phyloP scores from a whole-genome alignment of 441 rosid species.

The Cnidoscolus chayamansa region DNA sequence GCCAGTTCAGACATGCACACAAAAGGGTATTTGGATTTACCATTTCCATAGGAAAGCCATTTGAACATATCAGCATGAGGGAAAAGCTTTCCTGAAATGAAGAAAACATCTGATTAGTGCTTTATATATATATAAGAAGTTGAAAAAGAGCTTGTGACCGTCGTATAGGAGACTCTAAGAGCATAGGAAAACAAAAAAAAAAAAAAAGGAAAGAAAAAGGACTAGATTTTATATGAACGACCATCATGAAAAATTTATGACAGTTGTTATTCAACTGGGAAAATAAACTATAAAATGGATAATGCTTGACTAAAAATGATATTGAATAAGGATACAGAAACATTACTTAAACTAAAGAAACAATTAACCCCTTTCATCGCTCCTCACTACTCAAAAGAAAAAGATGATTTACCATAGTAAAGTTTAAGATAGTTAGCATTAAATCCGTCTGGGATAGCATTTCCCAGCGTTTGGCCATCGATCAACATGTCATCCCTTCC shows the following conservation, averaged over 20 bases:
- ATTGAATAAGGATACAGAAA: not conserved
- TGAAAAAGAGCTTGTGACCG: not conserved
- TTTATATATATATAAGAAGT: not conserved
- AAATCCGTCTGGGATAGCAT: conserved; percentile 33
- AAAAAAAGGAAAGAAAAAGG: not conserved
- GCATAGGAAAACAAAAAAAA: not conserved
- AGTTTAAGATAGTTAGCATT: conserved; percentile 47
- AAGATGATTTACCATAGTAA: conserved; percentile 43
- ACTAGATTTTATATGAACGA: not conserved
- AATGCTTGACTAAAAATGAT: not conserved
- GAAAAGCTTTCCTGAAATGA: conserved; percentile 57
- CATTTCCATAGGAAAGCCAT: conserved; percentile 72
- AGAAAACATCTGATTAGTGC: not conserved
- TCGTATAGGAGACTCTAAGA: not conserved
- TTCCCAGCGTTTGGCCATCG: conserved; percentile 31
- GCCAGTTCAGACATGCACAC: not conserved
- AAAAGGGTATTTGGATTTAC: conserved; percentile 28
- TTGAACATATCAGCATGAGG: conserved; percentile 61
- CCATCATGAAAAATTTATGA: not conserved
- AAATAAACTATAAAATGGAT: not conserved
- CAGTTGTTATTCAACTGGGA: not conserved
- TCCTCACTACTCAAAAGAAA: not conserved
- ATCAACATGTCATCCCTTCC: conserved; percentile 48
- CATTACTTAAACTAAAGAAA: not conserved
- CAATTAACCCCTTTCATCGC: too few species aligned